Conservation (phyloP, 352 stramenopile genomes). For the Globisporangium paddicum region DNA sequence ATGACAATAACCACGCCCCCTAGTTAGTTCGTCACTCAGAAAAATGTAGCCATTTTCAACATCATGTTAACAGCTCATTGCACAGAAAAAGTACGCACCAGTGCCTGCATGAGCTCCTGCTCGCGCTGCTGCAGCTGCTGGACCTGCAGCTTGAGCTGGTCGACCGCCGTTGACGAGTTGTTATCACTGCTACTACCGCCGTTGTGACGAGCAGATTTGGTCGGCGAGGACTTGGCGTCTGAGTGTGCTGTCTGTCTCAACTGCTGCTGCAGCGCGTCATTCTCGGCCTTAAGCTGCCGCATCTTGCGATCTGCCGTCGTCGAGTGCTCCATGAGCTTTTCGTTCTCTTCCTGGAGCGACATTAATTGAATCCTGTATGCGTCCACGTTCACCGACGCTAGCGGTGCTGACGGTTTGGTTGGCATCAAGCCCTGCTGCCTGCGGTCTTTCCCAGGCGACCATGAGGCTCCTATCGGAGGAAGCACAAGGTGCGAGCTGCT, state of each 20-base stretch:
- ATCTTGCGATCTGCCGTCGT: constrained; percentile 22
- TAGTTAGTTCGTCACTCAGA: background rate
- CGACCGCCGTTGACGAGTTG: constrained; percentile 10
- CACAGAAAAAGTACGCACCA: constrained; percentile 31
- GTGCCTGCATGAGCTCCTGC: constrained; percentile 78
- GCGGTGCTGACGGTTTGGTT: constrained; percentile 7
- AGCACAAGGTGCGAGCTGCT: constrained; percentile 8
- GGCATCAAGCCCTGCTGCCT: background rate
- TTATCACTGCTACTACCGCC: background rate
- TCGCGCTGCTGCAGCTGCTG: constrained; percentile 71
- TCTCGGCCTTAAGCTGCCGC: constrained; percentile 39
- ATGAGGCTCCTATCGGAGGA: background rate
- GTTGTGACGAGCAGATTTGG: constrained; percentile 6
- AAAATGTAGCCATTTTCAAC: background rate
- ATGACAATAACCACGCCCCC: background rate
- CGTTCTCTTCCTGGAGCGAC: constrained; percentile 62
- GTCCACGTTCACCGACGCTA: constrained; percentile 15
- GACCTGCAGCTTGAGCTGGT: constrained; percentile 49
- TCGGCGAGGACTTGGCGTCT: constrained; percentile 13
- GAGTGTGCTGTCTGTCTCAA: background rate
- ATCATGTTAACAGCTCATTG: background rate
- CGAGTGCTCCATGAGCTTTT: constrained; percentile 34
- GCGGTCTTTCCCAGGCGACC: constrained; percentile 12
- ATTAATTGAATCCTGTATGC: constrained; percentile 49
- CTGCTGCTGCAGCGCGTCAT: constrained; percentile 33